Evolutionary conservation across 495 filamentous ascomycete genomes (phyloP).

Genomic region (Chaetomium cochliodes): DNA sequence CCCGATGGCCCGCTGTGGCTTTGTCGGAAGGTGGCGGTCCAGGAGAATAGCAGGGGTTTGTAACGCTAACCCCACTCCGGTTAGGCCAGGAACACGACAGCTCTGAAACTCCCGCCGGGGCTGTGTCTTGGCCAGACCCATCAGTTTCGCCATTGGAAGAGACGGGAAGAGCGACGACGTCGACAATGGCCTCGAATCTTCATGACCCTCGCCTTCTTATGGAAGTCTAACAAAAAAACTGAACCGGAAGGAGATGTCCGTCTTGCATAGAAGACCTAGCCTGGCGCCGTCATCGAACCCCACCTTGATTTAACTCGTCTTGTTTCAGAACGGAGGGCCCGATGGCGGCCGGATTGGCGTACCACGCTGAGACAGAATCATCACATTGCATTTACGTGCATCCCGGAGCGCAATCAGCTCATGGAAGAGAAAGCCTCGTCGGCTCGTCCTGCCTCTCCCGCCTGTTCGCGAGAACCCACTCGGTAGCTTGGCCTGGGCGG

Average conservation of each 20-base stretch:
- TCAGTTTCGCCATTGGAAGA: background rate
- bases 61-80: conserved; percentile 2
- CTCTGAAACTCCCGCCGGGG: conserved; percentile 34
- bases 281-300: background rate
- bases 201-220: background rate
- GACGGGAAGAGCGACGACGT: background rate
- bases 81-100: conserved; percentile 36
- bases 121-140: conserved; percentile 20
- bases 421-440: background rate
- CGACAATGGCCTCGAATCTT: background rate
- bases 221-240: too few species aligned
- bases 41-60: background rate
- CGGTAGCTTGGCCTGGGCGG: conserved; percentile 13
- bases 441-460: background rate
- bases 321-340: conserved; percentile 7
- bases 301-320: background rate
- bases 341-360: background rate
- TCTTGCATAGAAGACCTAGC: too few species aligned
- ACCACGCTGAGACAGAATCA: background rate
- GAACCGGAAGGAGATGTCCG: background rate
- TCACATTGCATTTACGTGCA: background rate
- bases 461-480: background rate
- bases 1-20: background rate
- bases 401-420: background rate
- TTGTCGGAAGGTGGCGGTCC: background rate